Evolutionary conservation across 495 filamentous ascomycete species (phyloP).

Genomic region (Talaromyces thailandensis): DNA sequence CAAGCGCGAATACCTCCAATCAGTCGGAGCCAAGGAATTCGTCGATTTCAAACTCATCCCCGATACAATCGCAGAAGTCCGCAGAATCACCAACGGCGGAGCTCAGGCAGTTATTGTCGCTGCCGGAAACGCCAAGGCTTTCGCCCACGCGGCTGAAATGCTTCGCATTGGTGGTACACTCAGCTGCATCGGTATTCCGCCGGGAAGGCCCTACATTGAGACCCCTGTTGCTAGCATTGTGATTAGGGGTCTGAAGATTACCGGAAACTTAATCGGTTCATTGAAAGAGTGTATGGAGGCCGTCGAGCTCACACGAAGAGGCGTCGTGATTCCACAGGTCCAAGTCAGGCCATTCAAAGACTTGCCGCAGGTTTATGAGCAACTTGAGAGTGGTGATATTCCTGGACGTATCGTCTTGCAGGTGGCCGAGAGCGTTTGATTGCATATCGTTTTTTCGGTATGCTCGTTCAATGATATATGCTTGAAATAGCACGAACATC

Average conservation of each 20-base stretch:
- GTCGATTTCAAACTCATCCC: constrained; percentile 30
- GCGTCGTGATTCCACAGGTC: constrained; percentile 37
- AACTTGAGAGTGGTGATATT: constrained; percentile 7
- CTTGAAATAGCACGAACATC: neutral
- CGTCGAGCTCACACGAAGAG: constrained; percentile 35
- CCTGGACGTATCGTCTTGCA: constrained; percentile 27
- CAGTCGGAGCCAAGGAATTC: constrained; percentile 32
- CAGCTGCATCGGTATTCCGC: constrained; percentile 41
- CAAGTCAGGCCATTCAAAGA: constrained; percentile 36
- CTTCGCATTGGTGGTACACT: constrained; percentile 38
- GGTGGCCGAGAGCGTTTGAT: constrained; percentile 13
- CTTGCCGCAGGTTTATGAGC: constrained; percentile 13
- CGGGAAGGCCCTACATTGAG: constrained; percentile 31
- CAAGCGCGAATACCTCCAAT: constrained; percentile 33
- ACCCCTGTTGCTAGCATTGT: constrained; percentile 39
- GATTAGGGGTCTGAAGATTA: constrained; percentile 38
- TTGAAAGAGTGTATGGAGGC: constrained; percentile 45
- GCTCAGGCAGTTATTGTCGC: constrained; percentile 36
- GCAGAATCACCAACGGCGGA: constrained; percentile 33
- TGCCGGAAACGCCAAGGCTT: constrained; percentile 35
- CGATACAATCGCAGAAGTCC: constrained; percentile 27
- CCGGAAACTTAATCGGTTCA: constrained; percentile 38
- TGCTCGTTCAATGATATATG: neutral
- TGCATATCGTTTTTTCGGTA: neutral
- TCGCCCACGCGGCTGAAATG: constrained; percentile 41